These are phyloP conservation scores for Fraxinus velutina DNA, from an alignment of 305 asterid genomes.

Conservation along the genomic window DNA sequence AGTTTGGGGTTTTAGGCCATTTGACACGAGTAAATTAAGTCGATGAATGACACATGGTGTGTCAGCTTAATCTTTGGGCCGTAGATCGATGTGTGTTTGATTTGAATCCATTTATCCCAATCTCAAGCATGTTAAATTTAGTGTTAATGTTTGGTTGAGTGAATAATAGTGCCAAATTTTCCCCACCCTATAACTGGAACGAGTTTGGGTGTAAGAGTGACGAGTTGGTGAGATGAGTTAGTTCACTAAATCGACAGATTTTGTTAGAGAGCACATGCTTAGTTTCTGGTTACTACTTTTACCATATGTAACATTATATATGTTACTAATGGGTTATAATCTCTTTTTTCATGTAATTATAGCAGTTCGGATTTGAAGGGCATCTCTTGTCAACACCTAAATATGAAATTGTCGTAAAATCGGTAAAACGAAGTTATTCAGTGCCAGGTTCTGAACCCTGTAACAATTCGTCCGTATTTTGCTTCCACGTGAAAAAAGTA, in stretches of 20 bases:
- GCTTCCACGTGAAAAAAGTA: not conserved
- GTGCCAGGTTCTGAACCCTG: not conserved
- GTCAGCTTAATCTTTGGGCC: not conserved
- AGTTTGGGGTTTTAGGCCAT: not conserved
- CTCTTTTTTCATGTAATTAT: not conserved
- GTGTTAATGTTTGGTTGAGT: not conserved
- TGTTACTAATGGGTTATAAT: not conserved
- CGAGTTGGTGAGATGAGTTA: not conserved
- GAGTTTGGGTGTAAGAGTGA: not conserved
- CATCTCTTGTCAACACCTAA: not conserved
- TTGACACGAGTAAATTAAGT: not conserved
- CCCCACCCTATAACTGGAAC: not conserved
- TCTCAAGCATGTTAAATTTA: not conserved
- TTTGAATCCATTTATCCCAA: not conserved
- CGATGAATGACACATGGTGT: not conserved
- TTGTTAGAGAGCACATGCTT: constrained; percentile 18
- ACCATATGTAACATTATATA: not conserved
- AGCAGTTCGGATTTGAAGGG: not conserved
- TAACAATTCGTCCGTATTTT: not conserved
- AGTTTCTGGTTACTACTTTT: not conserved
- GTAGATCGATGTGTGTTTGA: not conserved
- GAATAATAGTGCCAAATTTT: not conserved
- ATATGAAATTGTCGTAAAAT: not conserved
- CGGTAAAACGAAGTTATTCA: not conserved
- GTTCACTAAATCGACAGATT: not conserved